These are phyloP conservation scores for Cytospora schulzeri DNA, from an alignment of 2,329 filamentous ascomycete genomes.

Conservation along the genomic window DNA sequence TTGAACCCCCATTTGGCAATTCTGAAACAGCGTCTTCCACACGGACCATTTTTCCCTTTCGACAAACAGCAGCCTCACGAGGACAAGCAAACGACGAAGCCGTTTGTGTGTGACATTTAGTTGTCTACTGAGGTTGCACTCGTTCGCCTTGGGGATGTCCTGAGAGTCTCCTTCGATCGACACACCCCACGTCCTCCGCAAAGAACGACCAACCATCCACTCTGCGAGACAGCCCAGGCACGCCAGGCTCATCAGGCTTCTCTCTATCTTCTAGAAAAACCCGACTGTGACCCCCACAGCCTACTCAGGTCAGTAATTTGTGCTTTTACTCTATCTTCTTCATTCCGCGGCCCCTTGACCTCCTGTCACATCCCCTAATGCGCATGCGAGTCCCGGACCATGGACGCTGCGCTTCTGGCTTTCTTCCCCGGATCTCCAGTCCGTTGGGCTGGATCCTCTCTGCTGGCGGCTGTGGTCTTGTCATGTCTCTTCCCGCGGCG, in stretches of 20 bases:
- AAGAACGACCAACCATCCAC: conserved; percentile 11
- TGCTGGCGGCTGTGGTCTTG: background rate
- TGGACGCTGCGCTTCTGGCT: conserved; percentile 1
- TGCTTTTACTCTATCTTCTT: background rate
- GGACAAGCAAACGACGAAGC: conserved; percentile 16
- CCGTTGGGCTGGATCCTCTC: conserved; percentile 14
- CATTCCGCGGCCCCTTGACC: background rate
- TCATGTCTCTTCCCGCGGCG: conserved; percentile 23
- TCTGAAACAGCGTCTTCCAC: conserved; percentile 9
- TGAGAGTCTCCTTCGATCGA: conserved; percentile 1
- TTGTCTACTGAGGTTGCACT: conserved; percentile 14
- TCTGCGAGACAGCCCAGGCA: conserved; percentile 9
- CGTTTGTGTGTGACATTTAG: conserved; percentile 9
- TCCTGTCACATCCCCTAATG: conserved; percentile 8
- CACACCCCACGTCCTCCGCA: conserved; percentile 23
- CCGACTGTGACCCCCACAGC: conserved; percentile 12
- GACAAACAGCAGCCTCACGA: background rate
- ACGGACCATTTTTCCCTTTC: background rate
- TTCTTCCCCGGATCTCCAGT: conserved; percentile 17
- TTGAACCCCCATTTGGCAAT: conserved; percentile 15
- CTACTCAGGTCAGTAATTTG: conserved; percentile 20
- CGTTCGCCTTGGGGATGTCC: conserved; percentile 6
- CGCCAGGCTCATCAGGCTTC: conserved; percentile 2
- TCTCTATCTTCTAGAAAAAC: conserved; percentile 11
- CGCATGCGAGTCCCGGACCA: conserved; percentile 9